These are phyloP conservation scores for Candida hungchunana DNA, from an alignment of 805 yeast genomes.

Conservation along the genomic window DNA sequence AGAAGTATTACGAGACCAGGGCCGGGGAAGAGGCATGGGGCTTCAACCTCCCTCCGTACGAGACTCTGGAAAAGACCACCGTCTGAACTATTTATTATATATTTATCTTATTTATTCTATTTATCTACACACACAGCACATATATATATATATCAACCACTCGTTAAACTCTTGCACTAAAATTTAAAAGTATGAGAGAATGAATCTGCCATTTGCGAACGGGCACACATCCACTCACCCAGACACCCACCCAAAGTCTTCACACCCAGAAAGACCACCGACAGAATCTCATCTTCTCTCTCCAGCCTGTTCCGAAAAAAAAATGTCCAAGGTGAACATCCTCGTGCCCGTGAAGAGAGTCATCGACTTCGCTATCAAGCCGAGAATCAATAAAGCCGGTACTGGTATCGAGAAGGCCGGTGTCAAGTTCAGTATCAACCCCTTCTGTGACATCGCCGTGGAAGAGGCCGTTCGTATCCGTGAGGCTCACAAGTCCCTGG, in stretches of 20 bases:
- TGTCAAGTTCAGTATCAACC: constrained; percentile 88
- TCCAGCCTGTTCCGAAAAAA: not conserved
- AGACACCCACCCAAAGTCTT: no score
- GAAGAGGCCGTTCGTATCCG: constrained; percentile 87
- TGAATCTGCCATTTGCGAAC: no score
- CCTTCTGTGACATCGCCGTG: constrained; percentile 96
- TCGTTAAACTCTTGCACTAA: no score
- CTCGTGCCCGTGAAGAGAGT: constrained; percentile 95
- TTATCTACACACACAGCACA: no score
- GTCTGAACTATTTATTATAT: constrained; percentile 10
- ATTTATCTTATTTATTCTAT: constrained; percentile 3
- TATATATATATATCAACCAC: no score
- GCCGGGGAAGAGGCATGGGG: constrained; percentile 25
- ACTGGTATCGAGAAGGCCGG: constrained; percentile 82
- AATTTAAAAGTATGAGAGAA: no score
- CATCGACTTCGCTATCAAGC: constrained; percentile 89
- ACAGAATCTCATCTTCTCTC: no score
- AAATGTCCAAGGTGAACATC: constrained; percentile 54
- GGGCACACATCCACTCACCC: no score
- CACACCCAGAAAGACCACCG: not conserved
- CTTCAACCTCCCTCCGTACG: constrained; percentile 21
- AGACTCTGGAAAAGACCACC: constrained; percentile 18
- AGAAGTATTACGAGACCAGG: constrained; percentile 36
- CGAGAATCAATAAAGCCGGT: constrained; percentile 81
- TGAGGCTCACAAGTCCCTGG: constrained; percentile 59